Conservation (phyloP, 805 yeast species). For the Starmerella bacillaris region DNA sequence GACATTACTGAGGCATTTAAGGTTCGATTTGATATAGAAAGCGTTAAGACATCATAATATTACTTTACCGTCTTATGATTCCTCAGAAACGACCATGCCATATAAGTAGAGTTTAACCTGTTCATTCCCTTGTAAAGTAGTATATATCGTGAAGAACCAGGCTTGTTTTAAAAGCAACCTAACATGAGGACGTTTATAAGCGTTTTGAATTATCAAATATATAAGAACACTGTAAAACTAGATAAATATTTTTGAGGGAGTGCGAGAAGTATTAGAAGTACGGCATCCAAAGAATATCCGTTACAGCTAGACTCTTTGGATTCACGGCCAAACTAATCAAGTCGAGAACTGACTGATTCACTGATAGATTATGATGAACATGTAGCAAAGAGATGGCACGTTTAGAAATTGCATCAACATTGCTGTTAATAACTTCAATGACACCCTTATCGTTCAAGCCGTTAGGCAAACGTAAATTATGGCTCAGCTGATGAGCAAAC, state of each 20-base stretch:
- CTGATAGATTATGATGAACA: conserved; percentile 39
- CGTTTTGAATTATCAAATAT: no score
- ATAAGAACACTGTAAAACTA: no score
- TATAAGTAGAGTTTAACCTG: no score
- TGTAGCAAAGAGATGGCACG: conserved; percentile 66
- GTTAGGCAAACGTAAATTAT: conserved; percentile 54
- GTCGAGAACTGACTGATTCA: conserved; percentile 79
- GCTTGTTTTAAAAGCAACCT: no score
- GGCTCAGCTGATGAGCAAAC: conserved; percentile 40
- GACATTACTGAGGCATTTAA: no score
- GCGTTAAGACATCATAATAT: no score
- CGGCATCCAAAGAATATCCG: conserved; percentile 92
- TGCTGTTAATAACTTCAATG: conserved; percentile 69
- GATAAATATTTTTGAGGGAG: not conserved
- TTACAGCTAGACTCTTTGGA: conserved; percentile 78
- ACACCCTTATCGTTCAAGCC: conserved; percentile 58
- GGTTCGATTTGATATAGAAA: no score
- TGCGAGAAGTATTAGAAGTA: conserved; percentile 35
- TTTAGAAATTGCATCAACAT: conserved; percentile 69
- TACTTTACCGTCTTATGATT: no score
- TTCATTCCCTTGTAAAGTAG: no score
- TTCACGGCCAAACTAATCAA: conserved; percentile 87
- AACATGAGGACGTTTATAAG: no score
- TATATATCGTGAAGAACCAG: no score
- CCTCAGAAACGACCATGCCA: no score